Evolutionary conservation across 202 grass and related monocot species (phyloP).

Genomic region (Schoenoplectus triqueter): DNA sequence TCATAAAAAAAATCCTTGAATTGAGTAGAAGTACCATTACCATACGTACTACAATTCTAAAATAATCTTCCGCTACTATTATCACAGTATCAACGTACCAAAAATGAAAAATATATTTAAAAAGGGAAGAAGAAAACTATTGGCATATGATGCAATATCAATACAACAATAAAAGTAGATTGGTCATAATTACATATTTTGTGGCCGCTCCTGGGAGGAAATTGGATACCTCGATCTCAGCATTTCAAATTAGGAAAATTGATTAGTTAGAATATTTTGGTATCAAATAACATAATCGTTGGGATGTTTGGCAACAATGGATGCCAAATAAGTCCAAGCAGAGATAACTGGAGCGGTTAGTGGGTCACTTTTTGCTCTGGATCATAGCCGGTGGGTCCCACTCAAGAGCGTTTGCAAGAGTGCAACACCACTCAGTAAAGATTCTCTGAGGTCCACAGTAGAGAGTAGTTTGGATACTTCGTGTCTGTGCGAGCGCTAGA

Average conservation of each 20-base stretch:
- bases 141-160: background rate
- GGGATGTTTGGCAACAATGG: background rate
- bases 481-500: background rate
- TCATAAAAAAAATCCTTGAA: too few species aligned
- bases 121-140: too few species aligned
- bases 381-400: slow-evolving; percentile 4
- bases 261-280: slow-evolving; percentile 20
- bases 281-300: background rate
- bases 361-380: slow-evolving; percentile 27
- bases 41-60: too few species aligned
- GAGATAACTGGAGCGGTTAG: slow-evolving; percentile 14
- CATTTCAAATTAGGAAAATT: background rate
- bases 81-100: too few species aligned
- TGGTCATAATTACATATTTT: background rate
- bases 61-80: too few species aligned
- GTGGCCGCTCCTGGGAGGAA: background rate
- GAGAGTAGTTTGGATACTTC: background rate
- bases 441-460: slow-evolving; percentile 7
- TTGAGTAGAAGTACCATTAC: too few species aligned
- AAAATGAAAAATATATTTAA: too few species aligned
- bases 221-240: background rate
- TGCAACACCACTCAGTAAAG: background rate
- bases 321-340: slow-evolving; percentile 16
- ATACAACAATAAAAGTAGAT: too few species aligned
- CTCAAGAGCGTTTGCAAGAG: background rate